Evolutionary conservation across 768 basidiomycete genomes (phyloP).

Genomic region (Pulveroboletus sp.): DNA sequence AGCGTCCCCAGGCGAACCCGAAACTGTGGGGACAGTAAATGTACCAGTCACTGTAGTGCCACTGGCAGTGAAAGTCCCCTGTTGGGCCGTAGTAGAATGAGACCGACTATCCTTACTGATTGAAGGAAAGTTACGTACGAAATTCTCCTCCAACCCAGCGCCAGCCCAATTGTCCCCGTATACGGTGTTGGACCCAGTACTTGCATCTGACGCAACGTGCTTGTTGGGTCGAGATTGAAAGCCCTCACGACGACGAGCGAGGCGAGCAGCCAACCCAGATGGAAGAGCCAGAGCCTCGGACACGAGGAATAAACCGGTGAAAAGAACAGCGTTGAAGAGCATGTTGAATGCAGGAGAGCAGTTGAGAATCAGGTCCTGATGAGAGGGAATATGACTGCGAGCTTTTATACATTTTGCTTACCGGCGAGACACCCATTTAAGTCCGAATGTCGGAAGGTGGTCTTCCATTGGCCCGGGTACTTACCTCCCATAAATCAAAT

Average conservation of each 20-base stretch:
- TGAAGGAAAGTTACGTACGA: neutral
- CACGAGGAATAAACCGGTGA: neutral
- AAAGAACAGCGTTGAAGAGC: neutral
- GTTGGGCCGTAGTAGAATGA: neutral
- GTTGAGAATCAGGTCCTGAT: no score
- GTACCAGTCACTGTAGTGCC: no score
- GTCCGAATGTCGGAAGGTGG: no score
- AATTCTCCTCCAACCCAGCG: neutral
- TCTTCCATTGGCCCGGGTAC: no score
- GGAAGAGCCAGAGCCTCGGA: neutral
- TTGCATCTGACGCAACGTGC: neutral
- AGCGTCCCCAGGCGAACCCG: neutral
- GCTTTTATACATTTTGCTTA: no score
- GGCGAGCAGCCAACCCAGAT: neutral
- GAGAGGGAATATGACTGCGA: no score
- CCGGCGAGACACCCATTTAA: no score
- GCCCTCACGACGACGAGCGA: neutral
- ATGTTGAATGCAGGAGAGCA: neutral
- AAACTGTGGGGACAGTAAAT: no score
- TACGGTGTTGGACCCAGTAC: neutral
- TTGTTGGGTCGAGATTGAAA: neutral
- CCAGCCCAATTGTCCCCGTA: constrained; percentile 3
- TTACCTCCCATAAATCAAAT: no score
- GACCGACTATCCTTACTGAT: neutral
- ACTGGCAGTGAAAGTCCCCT: neutral